phyloP scores from a whole-genome alignment of 2,329 filamentous ascomycete species.

The Aspergillus pseudoglaucus region DNA sequence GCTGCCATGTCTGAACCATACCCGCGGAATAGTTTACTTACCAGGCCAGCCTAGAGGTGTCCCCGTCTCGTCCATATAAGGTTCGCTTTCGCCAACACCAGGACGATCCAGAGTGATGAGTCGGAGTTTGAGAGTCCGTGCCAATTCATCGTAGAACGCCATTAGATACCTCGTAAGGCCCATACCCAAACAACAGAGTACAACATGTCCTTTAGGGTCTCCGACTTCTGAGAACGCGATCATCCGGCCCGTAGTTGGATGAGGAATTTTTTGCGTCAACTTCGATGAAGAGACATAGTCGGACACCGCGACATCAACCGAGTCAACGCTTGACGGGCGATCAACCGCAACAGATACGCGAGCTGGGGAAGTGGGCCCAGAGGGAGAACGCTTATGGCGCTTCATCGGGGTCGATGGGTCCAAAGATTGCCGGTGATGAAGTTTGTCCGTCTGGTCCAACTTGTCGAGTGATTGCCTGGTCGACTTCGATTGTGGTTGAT shows the following conservation, averaged over 20 bases:
- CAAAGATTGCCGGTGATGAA: constrained; percentile 21
- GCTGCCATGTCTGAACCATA: constrained; percentile 3
- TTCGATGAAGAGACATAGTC: constrained; percentile 76
- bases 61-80: constrained; percentile 72
- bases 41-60: constrained; percentile 92
- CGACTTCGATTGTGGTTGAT: constrained; percentile 18
- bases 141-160: constrained; percentile 94
- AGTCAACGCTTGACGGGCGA: constrained; percentile 71
- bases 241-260: constrained; percentile 76
- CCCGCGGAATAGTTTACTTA: constrained; percentile 40
- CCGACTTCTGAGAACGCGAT: constrained; percentile 98
- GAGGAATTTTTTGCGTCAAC: constrained; percentile 78
- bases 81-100: constrained; percentile 85
- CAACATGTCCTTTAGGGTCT: constrained; percentile 80
- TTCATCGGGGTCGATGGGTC: constrained; percentile 22
- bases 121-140: constrained; percentile 76
- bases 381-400: constrained; percentile 34
- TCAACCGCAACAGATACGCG: constrained; percentile 55
- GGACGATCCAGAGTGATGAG: constrained; percentile 92
- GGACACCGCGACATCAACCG: constrained; percentile 80
- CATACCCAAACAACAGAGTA: constrained; percentile 98
- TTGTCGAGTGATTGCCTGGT: constrained; percentile 24
- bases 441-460: constrained; percentile 21
- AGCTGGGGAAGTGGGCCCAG: constrained; percentile 32
- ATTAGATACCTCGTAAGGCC: constrained; percentile 92